A percentile compares a stretch with the other conserved stretches of the same genome.
These are phyloP conservation scores for Psidium friedrichsthalianum DNA, from an alignment of 345 rosid species.

Conservation along the genomic window DNA sequence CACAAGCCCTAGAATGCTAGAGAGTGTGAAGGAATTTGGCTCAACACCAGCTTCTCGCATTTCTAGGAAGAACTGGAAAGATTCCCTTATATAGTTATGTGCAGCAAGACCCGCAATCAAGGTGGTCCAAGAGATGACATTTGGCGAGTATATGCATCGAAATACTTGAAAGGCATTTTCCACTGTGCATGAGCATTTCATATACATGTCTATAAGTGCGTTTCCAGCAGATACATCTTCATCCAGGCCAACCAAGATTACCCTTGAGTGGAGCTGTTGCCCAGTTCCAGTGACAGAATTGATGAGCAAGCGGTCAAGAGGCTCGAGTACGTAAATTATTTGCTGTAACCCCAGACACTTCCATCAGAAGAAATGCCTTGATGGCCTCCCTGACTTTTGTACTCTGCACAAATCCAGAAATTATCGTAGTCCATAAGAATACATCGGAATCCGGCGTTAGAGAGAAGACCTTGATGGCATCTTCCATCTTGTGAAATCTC, in stretches of 20 bases:
- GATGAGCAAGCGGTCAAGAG: conserved; percentile 28
- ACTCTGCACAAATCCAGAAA: conserved; percentile 43
- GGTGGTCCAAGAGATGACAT: conserved; percentile 68
- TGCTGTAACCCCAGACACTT: conserved; percentile 21
- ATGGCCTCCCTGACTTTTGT: conserved; percentile 31
- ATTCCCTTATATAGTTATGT: conserved; percentile 26
- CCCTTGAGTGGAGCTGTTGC: conserved; percentile 53
- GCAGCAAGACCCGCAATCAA: conserved; percentile 48
- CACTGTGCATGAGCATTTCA: conserved; percentile 34
- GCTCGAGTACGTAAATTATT: conserved; percentile 17
- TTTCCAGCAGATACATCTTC: conserved; percentile 42
- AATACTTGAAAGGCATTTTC: conserved; percentile 37
- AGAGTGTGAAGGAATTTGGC: conserved; percentile 48
- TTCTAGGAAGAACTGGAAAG: conserved; percentile 21
- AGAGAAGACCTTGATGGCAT: conserved; percentile 33
- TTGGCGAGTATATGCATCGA: conserved; percentile 26
- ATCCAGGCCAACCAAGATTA: conserved; percentile 34
- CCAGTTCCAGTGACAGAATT: conserved; percentile 26
- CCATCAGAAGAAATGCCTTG: conserved; percentile 39
- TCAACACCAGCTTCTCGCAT: conserved; percentile 42
- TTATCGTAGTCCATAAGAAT: conserved; percentile 39
- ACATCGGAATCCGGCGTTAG: conserved; percentile 33
- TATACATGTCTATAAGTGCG: conserved; percentile 57
- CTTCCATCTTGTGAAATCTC: conserved; percentile 29
- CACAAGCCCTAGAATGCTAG: conserved; percentile 38